A percentile compares a stretch with the other conserved stretches of the same genome.
phyloP scores from a whole-genome alignment of 768 basidiomycete genomes.

The Mycena albidolilacea region DNA sequence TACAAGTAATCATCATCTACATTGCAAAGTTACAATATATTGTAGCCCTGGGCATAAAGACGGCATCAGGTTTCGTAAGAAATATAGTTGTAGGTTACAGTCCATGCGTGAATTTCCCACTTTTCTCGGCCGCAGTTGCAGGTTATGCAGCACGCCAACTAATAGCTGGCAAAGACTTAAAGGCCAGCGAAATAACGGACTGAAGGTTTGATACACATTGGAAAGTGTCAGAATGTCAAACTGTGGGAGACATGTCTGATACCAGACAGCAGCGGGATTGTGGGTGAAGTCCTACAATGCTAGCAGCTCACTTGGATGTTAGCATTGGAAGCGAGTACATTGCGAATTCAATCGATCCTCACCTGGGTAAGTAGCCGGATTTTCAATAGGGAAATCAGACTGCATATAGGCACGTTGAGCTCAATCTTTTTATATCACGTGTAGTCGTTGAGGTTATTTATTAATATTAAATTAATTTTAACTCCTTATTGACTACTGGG shows the following conservation, averaged over 20 bases:
- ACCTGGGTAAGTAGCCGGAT: not conserved
- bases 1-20: no score
- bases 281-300: not conserved
- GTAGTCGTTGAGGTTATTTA: no score
- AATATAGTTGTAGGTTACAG: no score
- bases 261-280: not conserved
- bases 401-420: not conserved
- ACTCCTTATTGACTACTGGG: no score
- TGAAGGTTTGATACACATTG: not conserved
- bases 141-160: no score
- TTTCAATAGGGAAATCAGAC: constrained; percentile 1
- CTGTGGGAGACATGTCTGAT: constrained; percentile 3
- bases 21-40: no score
- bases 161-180: not conserved
- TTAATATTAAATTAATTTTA: no score
- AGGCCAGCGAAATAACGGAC: constrained; percentile 6
- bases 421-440: no score
- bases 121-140: no score
- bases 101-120: no score
- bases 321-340: not conserved
- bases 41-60: no score
- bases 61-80: no score
- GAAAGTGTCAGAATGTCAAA: not conserved
- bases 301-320: not conserved
- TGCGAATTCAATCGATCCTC: constrained; percentile 1